Evolutionary conservation across 768 basidiomycete genomes (phyloP).

Genomic region (Macrolepiota dolichaula): DNA sequence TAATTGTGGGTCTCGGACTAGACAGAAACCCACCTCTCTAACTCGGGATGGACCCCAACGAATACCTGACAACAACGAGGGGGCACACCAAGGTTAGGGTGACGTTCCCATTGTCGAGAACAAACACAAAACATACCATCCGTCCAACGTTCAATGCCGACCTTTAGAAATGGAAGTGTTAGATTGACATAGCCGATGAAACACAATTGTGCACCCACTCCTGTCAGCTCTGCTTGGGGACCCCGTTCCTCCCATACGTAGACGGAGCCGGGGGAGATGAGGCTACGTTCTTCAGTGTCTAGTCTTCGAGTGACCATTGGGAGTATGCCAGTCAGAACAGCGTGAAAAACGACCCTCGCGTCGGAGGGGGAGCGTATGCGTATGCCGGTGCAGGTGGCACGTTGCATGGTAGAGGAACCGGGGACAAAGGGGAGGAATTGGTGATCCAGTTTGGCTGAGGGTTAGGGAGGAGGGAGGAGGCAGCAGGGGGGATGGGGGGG

Average conservation of each 20-base stretch:
- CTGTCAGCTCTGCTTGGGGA: conserved; percentile 67
- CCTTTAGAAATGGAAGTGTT: conserved; percentile 35
- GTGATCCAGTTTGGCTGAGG: conserved; percentile 11
- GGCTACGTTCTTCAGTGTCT: conserved; percentile 70
- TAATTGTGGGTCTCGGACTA: conserved; percentile 2
- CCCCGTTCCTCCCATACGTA: conserved; percentile 87
- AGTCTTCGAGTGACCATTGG: conserved; percentile 77
- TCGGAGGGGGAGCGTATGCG: conserved; percentile 50
- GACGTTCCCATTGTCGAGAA: neutral
- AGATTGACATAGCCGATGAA: neutral
- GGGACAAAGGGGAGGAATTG: conserved; percentile 10
- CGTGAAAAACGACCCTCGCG: conserved; percentile 67
- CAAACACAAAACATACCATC: conserved; percentile 45
- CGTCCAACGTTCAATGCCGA: conserved; percentile 82
- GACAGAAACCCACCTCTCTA: conserved; percentile 49
- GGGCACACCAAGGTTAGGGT: neutral
- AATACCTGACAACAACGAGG: conserved; percentile 38
- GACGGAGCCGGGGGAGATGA: conserved; percentile 70
- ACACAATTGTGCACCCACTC: conserved; percentile 42
- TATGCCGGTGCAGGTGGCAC: conserved; percentile 48
- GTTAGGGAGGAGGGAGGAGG: conserved; percentile 14
- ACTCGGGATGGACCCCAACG: conserved; percentile 82
- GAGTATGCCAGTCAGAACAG: conserved; percentile 61
- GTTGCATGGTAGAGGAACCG: conserved; percentile 34
- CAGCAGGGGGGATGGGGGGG: conserved; percentile 17